Base-by-base conservation (phyloP, 1,139 yeast genomes). In the Yarrowia galli region DNA sequence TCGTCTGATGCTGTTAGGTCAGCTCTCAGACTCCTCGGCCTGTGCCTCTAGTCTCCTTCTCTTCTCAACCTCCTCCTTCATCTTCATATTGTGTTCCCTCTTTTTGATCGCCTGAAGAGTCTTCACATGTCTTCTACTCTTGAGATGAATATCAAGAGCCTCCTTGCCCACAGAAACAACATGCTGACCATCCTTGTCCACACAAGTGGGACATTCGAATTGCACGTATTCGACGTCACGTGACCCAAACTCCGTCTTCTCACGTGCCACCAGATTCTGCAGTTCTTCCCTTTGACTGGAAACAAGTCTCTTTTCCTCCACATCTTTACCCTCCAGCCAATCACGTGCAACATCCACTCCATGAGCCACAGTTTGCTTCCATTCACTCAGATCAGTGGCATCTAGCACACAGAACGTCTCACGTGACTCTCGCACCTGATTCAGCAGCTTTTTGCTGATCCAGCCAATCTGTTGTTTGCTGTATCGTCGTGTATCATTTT, bases 391-490 rank as follows among this genome's bases (percentile, higher is more conserved):
- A 75, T 92, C 88, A 0, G 96, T 85, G 0, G 99, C 96, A 78
- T 95, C 90, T 15, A 93, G 78, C 1, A 91, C 73, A 71, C 85
- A 91, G 38, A 91, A 76, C 64, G 84, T 83, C 0, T 93, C 93
- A 1, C 90, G 90, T 0, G 80, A 73, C 69, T 87, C 89, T 67
- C 82, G 82, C 15, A 79, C 77, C 25, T 89, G 78, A 9, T 71
- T 68, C 42, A 79, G 82, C 40, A 95, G 79, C 69, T 88, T 81
- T 72, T 89, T 91, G 67, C 84, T 84, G 70, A 95, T 93, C 98
- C 98, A 95, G 76, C 92, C 92, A n/a, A 92, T 87, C 75, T 95
- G 99, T 71, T 85, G 85, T 71, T 89, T 88, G 1, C 98, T 97
- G 76, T 95, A 95, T 74, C 89, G 91, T 68, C 97, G 79, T 0